phyloP scores from a whole-genome alignment of 768 basidiomycete genomes.

The Serendipita indica region DNA sequence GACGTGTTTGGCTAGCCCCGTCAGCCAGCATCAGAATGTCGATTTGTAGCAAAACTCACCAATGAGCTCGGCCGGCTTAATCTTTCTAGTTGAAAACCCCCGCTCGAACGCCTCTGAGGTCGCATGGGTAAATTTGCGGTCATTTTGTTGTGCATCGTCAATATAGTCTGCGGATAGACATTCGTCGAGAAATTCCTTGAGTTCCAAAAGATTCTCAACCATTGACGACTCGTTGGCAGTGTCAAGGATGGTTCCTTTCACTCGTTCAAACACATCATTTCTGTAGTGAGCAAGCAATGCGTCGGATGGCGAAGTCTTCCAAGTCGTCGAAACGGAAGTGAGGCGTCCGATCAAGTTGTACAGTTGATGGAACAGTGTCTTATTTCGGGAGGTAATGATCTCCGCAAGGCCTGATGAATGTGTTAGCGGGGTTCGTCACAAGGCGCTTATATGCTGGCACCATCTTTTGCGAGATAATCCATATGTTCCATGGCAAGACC shows the following conservation, averaged over 20 bases:
- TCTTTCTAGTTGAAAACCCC: slow-evolving; percentile 53
- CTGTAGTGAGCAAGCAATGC: slow-evolving; percentile 27
- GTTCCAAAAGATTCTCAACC: slow-evolving; percentile 54
- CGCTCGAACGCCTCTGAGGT: slow-evolving; percentile 52
- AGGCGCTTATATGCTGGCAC: background rate
- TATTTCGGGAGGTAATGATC: background rate
- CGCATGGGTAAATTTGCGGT: slow-evolving; percentile 40
- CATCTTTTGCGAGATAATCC: background rate
- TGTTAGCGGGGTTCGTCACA: background rate
- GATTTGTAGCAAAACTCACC: slow-evolving; percentile 14
- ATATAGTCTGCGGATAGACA: slow-evolving; percentile 39
- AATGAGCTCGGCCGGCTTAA: slow-evolving; percentile 84
- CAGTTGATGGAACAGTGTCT: background rate
- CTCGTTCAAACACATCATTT: slow-evolving; percentile 18
- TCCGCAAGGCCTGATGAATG: background rate
- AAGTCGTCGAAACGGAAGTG: background rate
- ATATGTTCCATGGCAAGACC: background rate
- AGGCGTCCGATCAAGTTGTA: background rate
- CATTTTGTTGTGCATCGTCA: slow-evolving; percentile 31
- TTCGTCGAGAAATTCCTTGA: slow-evolving; percentile 44
- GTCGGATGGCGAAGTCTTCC: background rate
- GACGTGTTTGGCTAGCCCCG: slow-evolving; percentile 59
- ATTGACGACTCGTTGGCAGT: slow-evolving; percentile 51
- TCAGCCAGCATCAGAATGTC: background rate
- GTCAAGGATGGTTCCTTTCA: slow-evolving; percentile 53